Base-by-base conservation (phyloP, 805 yeast genomes). In the Spathaspora girioi region DNA sequence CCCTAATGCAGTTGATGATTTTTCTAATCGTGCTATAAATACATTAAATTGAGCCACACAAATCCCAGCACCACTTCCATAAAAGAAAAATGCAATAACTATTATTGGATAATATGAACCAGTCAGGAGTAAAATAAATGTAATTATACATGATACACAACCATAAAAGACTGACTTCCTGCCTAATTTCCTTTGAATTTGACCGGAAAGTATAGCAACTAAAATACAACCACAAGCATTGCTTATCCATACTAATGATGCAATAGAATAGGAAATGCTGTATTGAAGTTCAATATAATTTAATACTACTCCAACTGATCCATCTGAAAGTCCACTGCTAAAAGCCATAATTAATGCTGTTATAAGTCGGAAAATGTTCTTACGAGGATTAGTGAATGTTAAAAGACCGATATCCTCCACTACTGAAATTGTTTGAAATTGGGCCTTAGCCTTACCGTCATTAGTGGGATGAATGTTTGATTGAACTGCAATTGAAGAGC, bases 291-390 rank as follows among this genome's bases (percentile, higher is more conserved):
- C 86, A 43, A 83, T 78, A 43, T 68, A 65, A 4, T 84, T 85
- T 48, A 83, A 63, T n/a, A 83, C 62, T 0, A 86, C 83, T 51
- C 87, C 87, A 1, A 83, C 79, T 11, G 82, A 80, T 50, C 83
- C 83, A 58, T 83, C 87, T 26, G 75, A 60, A 56, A 79, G 62
- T 1, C 86, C 86, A 11, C 61, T 54, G 2, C 70, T 55, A 43
- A 76, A 63, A 9, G 65, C 61, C 79, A 81, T 79, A 4, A 63
- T 4, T 32, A 77, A 64, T 10, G 70, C 60, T 9, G 80, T 66
- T 9, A 70, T 48, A 6, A 79, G 62, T 51, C 86, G 63, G 67
- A 71, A 72, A 15, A 52, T 43, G 56, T 78, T 80, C 49, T 56
- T 65, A 8, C 77, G 70, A 1, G 84, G 82, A 53, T 73, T 70